A percentile compares a stretch with the other conserved stretches of the same genome.
Conservation (phyloP, 805 yeast species). For the Ogataea thermomethanolica region DNA sequence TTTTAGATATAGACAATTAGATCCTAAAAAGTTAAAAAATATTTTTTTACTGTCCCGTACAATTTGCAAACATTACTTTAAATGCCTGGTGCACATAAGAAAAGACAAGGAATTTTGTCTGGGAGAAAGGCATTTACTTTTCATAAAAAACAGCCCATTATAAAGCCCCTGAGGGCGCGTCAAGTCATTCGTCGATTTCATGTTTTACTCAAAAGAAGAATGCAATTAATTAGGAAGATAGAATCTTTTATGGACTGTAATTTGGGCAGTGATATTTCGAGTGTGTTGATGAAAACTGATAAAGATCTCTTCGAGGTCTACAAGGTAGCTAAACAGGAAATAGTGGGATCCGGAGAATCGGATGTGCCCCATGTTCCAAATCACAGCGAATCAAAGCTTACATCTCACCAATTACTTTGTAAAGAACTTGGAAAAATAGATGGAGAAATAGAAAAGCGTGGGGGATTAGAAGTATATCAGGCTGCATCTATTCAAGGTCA, state of each 20-base stretch:
- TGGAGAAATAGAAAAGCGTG: constrained; percentile 57
- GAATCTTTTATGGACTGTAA: constrained; percentile 8
- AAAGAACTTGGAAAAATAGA: constrained; percentile 51
- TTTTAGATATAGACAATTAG: not conserved
- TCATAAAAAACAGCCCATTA: constrained; percentile 37
- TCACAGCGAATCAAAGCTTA: no score
- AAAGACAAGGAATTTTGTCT: constrained; percentile 25
- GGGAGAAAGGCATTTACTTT: constrained; percentile 32
- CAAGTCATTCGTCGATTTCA: constrained; percentile 77
- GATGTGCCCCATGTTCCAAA: no score
- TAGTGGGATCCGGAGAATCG: constrained; percentile 1
- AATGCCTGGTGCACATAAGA: constrained; percentile 3
- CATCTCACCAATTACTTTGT: constrained; percentile 14
- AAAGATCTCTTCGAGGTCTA: constrained; percentile 7
- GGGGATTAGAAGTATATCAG: constrained; percentile 81
- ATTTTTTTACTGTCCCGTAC: not conserved
- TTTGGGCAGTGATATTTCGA: not conserved
- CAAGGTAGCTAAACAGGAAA: constrained; percentile 5
- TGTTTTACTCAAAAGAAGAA: constrained; percentile 55
- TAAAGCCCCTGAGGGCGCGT: constrained; percentile 71
- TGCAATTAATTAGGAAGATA: constrained; percentile 2
- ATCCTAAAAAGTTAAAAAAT: not conserved
- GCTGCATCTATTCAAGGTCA: constrained; percentile 86
- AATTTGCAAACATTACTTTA: not conserved
- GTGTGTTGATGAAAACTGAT: not conserved